phyloP scores from a whole-genome alignment of 805 yeast species.

The Candida alai region DNA sequence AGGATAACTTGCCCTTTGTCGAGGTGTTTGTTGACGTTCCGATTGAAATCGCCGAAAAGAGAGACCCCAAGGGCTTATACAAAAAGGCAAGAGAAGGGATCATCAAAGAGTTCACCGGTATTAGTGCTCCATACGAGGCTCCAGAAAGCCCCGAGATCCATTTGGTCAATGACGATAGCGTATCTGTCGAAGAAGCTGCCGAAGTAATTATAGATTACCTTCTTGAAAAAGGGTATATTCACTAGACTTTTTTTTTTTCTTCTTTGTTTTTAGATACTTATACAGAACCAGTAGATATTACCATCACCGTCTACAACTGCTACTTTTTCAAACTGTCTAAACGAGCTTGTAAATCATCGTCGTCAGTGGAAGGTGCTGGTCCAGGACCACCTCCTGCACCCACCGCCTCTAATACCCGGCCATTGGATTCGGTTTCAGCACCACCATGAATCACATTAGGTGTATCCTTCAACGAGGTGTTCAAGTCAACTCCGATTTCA shows the following conservation, averaged over 20 bases:
- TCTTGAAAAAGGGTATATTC: slow-evolving; percentile 43
- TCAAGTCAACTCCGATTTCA: slow-evolving; percentile 89
- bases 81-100: slow-evolving; percentile 95
- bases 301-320: background rate
- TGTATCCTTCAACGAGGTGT: slow-evolving; percentile 43
- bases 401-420: slow-evolving; percentile 52
- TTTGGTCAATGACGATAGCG: slow-evolving; percentile 61
- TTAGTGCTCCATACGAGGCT: slow-evolving; percentile 93
- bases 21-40: slow-evolving; percentile 95
- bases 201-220: slow-evolving; percentile 65
- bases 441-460: slow-evolving; percentile 32
- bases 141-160: slow-evolving; percentile 84
- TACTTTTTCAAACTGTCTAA: slow-evolving; percentile 72
- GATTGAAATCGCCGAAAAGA: slow-evolving; percentile 87
- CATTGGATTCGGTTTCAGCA: slow-evolving; percentile 37
- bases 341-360: slow-evolving; percentile 87
- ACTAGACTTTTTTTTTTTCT: slow-evolving; percentile 7
- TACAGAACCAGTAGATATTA: slow-evolving; percentile 3
- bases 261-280: no score
- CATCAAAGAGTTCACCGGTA: slow-evolving; percentile 92
- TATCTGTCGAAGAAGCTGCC: slow-evolving; percentile 79
- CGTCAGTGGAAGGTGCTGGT: slow-evolving; percentile 42
- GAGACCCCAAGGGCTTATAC: slow-evolving; percentile 96
- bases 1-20: slow-evolving; percentile 72
- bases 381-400: slow-evolving; percentile 32